Percentiles rank a stretch among this genome's conserved stretches.
Conservation (phyloP, 23 red algal species). For the Agarophyton chilense region DNA sequence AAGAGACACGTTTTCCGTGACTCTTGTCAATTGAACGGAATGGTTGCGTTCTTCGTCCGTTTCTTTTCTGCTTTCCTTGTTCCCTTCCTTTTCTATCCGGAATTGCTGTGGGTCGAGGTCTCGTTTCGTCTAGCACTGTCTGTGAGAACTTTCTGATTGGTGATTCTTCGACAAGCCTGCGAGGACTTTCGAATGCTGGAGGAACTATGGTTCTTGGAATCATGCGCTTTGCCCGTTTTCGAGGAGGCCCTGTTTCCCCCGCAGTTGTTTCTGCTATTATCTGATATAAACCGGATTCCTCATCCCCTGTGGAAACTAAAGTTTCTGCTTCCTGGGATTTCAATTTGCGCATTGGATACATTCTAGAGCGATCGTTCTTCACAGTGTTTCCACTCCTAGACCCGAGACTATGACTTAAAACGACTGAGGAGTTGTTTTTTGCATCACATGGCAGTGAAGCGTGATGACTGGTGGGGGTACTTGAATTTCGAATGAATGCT, state of each 20-base stretch:
- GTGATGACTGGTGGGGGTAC: background rate
- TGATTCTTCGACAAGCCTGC: background rate
- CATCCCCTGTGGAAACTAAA: background rate
- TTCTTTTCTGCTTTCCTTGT: background rate
- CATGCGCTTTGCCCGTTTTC: slow-evolving; percentile 49
- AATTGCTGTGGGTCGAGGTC: background rate
- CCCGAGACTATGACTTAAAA: background rate
- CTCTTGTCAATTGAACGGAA: background rate
- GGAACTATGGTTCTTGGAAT: slow-evolving; percentile 20
- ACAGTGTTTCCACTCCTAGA: background rate
- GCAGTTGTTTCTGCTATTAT: slow-evolving; percentile 43
- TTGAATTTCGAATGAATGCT: background rate
- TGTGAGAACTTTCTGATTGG: background rate
- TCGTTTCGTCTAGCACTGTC: background rate
- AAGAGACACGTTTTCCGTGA: background rate
- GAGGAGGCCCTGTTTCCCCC: slow-evolving; percentile 54
- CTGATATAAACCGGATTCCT: background rate
- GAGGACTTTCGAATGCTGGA: background rate
- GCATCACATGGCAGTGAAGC: background rate
- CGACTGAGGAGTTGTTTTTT: background rate
- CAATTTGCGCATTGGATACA: background rate
- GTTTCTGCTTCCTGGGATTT: background rate
- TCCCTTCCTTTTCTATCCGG: slow-evolving; percentile 8
- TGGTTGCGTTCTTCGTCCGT: background rate
- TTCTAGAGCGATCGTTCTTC: background rate